phyloP scores from a whole-genome alignment of 1,284 basidiomycete species.

The Moesziomyces parantarcticus region DNA sequence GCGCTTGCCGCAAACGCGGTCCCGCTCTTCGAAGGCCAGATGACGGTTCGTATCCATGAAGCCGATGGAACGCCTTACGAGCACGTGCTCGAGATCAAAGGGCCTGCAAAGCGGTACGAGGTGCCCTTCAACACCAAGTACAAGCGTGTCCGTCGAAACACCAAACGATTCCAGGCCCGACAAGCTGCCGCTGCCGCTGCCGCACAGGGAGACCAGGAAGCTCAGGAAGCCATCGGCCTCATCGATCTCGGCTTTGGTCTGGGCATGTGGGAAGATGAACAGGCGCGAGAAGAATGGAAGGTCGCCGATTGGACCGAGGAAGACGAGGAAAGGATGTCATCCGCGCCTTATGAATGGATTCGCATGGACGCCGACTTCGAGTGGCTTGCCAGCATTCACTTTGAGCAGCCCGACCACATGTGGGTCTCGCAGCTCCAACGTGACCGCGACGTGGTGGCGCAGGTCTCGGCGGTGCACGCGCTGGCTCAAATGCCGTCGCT shows the following conservation, averaged over 20 bases:
- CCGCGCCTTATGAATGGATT: conserved; percentile 97
- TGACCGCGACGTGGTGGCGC: conserved; percentile 95
- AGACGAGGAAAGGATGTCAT: conserved; percentile 86
- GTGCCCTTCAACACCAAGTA: conserved; percentile 99
- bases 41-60: conserved; percentile 98
- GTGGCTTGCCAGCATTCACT: conserved; percentile 92
- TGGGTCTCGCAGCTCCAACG: conserved; percentile 97
- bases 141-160: conserved; percentile 93
- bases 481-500: conserved; percentile 83
- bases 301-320: conserved; percentile 98
- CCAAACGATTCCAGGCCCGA: conserved; percentile 91
- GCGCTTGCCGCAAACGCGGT: conserved; percentile 70
- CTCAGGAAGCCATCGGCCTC: conserved; percentile 91
- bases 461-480: conserved; percentile 63
- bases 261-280: conserved; percentile 83
- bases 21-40: conserved; percentile 75
- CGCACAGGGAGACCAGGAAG: conserved; percentile 76
- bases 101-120: conserved; percentile 87
- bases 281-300: conserved; percentile 84
- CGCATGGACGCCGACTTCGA: conserved; percentile 98
- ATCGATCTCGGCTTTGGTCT: conserved; percentile 95
- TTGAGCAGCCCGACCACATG: conserved; percentile 97
- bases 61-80: conserved; percentile 99
- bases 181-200: conserved; percentile 92
- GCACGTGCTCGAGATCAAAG: conserved; percentile 92